Base-by-base conservation (phyloP, 2,329 filamentous ascomycete species). In the Monosporascus sp. region DNA sequence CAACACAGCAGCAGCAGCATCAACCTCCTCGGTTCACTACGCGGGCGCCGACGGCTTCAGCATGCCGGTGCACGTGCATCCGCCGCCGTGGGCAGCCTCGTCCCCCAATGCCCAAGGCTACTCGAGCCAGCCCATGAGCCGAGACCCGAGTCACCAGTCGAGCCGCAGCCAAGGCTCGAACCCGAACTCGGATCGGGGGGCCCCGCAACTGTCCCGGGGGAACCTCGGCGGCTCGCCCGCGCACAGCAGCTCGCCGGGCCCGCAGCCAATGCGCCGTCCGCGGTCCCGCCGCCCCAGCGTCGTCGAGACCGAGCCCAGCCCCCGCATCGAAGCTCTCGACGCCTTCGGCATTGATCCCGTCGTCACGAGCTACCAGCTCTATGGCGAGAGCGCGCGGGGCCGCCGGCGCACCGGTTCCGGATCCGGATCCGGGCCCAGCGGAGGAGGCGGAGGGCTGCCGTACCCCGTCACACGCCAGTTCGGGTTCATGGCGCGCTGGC, bases 81-180 rank as follows among this genome's bases (percentile, higher is more conserved):
- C 56, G 50, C 55, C 64, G n/a, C 50, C 59, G 31, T 60, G 63
- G 60, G 56, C 58, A 0, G 40, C 62, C 14, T 58, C 57, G 2
- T 40, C 52, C 22, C 22, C 17, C 20, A 46, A 59, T 1, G 63
- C 64, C 0, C 61, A 68, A 20, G 76, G 75, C 5, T 79, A 80
- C 60, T 70, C 72, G 26, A 78, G 76, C 7, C 73, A 78, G 55
- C 77, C 78, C 5, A 78, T 80, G 74, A 76, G 75, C 2, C 73
- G 77, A 3, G 66, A 78, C 55, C 60, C 70, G 1, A 77, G 77
- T 43, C 66, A 70, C 9, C 70, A 76, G 50, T 73, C 73, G 0
- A 64, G 63, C 48, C 61, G 60, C 7, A 62, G 62, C 50, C 61
- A 59, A n/a, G 58, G 58, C 20, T 70, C 68, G 9, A 59, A 49